These are phyloP conservation scores for Arachnomyces sp. DNA, from an alignment of 2,329 filamentous ascomycete species.

Conservation along the genomic window DNA sequence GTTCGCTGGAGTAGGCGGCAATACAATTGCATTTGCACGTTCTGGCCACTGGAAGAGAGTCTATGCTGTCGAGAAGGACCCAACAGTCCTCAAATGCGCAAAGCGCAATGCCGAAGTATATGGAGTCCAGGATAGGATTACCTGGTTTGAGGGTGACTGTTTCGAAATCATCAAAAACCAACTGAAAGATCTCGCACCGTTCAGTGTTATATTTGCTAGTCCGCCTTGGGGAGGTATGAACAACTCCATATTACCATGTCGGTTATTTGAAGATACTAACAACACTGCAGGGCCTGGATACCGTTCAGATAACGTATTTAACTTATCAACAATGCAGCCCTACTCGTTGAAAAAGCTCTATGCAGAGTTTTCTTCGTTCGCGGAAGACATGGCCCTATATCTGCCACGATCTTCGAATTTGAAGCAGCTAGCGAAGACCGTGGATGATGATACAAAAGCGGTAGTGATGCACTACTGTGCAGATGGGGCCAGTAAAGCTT, in stretches of 20 bases:
- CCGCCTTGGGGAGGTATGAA: slow-evolving; percentile 64
- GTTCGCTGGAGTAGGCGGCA: slow-evolving; percentile 88
- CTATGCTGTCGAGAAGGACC: slow-evolving; percentile 81
- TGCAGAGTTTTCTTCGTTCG: slow-evolving; percentile 49
- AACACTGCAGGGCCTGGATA: slow-evolving; percentile 53
- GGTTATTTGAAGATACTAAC: slow-evolving; percentile 4
- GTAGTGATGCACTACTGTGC: slow-evolving; percentile 87
- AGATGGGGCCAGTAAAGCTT: slow-evolving; percentile 74
- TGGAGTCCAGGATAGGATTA: slow-evolving; percentile 68
- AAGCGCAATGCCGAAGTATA: slow-evolving; percentile 87
- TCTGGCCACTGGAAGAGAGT: slow-evolving; percentile 72
- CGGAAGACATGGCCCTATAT: slow-evolving; percentile 61
- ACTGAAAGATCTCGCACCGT: slow-evolving; percentile 40
- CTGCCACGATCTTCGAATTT: slow-evolving; percentile 80
- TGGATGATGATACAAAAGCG: slow-evolving; percentile 44
- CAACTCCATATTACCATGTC: not conserved
- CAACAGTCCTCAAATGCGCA: slow-evolving; percentile 73
- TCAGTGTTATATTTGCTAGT: slow-evolving; percentile 60
- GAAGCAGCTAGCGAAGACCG: slow-evolving; percentile 59
- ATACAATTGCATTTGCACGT: slow-evolving; percentile 87
- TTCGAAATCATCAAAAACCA: slow-evolving; percentile 60
- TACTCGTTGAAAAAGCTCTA: slow-evolving; percentile 64
- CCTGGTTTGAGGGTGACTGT: slow-evolving; percentile 80
- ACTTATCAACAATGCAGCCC: slow-evolving; percentile 78
- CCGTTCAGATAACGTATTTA: slow-evolving; percentile 62